Evolutionary conservation across 2,329 filamentous ascomycete species (phyloP).

Genomic region (Aspergillus pseudoviridinutans): DNA sequence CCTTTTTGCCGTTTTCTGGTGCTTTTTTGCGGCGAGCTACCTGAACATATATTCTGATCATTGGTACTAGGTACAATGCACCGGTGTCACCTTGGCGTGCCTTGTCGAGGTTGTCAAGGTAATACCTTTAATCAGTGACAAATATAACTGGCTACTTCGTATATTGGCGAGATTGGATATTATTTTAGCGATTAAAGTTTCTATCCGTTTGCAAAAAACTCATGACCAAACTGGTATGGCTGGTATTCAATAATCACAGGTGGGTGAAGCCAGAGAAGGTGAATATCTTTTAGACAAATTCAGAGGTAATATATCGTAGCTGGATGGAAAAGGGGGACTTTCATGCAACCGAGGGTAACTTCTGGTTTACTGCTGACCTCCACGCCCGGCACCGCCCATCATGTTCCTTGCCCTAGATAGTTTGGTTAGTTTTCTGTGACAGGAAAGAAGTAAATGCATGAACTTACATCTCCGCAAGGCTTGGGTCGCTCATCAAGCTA

Average conservation of each 20-base stretch:
- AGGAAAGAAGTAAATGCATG: not conserved
- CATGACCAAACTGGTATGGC: not conserved
- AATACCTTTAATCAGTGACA: too few species aligned
- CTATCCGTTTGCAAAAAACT: not conserved
- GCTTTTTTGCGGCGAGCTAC: not conserved
- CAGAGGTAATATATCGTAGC: not conserved
- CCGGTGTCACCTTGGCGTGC: not conserved
- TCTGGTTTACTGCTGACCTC: slow-evolving; percentile 18
- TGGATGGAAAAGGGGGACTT: not conserved
- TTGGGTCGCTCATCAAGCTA: slow-evolving; percentile 85
- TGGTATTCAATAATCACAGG: not conserved
- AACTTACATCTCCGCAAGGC: slow-evolving; percentile 86
- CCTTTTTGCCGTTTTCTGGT: slow-evolving; percentile 2
- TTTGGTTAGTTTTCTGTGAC: slow-evolving; percentile 9
- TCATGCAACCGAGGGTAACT: slow-evolving; percentile 1
- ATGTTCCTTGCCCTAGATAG: slow-evolving; percentile 59
- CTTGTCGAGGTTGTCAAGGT: too few species aligned
- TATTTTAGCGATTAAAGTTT: not conserved
- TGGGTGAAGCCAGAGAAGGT: not conserved
- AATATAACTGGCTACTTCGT: not conserved
- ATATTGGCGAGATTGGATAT: not conserved
- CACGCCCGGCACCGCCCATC: slow-evolving; percentile 56
- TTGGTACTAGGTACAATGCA: not conserved
- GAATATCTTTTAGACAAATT: not conserved
- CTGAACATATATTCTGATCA: not conserved